Conservation (phyloP, 2,329 filamentous ascomycete species). For the Diaporthe velutina region DNA sequence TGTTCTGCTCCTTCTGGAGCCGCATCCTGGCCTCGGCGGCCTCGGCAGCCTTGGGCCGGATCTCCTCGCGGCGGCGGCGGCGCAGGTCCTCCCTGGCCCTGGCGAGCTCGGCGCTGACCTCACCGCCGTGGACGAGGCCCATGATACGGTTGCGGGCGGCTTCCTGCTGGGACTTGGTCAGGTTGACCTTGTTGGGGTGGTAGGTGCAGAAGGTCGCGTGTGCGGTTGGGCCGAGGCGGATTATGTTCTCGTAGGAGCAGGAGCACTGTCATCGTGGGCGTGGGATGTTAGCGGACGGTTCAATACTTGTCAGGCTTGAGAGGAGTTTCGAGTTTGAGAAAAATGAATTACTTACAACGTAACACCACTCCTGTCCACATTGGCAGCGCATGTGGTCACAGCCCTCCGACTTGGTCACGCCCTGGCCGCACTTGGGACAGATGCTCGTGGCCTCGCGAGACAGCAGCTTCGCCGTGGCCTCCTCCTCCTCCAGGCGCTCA, state of each 20-base stretch:
- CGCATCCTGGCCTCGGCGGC: conserved; percentile 33
- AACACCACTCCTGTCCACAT: conserved; percentile 38
- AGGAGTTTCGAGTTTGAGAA: fast-evolving
- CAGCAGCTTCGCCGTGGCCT: conserved; percentile 37
- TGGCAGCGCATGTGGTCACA: conserved; percentile 38
- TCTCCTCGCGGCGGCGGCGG: conserved; percentile 35
- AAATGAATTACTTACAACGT: conserved; percentile 35
- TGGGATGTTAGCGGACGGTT: neutral
- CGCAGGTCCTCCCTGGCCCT: conserved; percentile 36
- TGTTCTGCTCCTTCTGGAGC: conserved; percentile 9
- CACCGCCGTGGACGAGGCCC: conserved; percentile 38
- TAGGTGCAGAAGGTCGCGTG: conserved; percentile 39
- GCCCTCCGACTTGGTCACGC: conserved; percentile 36
- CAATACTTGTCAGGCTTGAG: neutral
- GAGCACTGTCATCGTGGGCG: conserved; percentile 13
- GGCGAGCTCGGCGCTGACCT: conserved; percentile 36
- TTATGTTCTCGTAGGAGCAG: conserved; percentile 35
- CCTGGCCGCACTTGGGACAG: conserved; percentile 38
- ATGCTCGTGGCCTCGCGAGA: conserved; percentile 31
- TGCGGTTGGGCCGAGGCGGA: conserved; percentile 29
- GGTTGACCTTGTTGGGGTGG: conserved; percentile 38
- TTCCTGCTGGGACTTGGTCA: conserved; percentile 34
- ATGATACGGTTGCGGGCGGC: conserved; percentile 33
- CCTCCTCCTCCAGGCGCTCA: conserved; percentile 38
- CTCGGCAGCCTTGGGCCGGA: conserved; percentile 34